phyloP scores from a whole-genome alignment of 495 filamentous ascomycete genomes.

The Trichoderma reesei region DNA sequence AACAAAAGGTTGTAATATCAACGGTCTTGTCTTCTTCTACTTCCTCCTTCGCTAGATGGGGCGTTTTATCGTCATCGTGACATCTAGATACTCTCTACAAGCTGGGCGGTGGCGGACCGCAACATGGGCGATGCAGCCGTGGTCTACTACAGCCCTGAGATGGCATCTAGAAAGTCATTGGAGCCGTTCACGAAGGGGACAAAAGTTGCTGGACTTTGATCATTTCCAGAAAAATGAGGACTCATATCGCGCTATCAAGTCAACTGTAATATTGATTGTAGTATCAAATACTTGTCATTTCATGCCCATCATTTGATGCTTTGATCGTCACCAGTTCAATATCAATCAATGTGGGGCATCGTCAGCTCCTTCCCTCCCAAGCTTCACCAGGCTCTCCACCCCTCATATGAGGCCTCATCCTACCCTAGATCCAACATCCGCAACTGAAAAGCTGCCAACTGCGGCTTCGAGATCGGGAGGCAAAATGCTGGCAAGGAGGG shows the following conservation, averaged over 20 bases:
- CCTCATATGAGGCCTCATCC: not conserved
- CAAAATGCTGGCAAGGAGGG: constrained; percentile 7
- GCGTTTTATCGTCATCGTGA: not conserved
- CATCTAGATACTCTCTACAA: not conserved
- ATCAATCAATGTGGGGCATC: not conserved
- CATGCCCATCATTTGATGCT: too few relatives aligned
- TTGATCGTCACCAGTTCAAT: too few relatives aligned
- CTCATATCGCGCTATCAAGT: too few relatives aligned
- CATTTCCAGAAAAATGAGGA: too few relatives aligned
- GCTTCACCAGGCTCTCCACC: not conserved
- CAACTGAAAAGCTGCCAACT: not conserved
- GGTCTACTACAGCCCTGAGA: too few relatives aligned
- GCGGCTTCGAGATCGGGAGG: not conserved
- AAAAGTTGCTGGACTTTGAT: too few relatives aligned
- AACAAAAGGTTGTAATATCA: not conserved
- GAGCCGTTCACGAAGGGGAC: too few relatives aligned
- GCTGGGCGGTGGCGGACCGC: not conserved
- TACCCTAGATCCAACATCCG: not conserved
- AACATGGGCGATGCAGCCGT: too few relatives aligned
- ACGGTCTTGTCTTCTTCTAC: not conserved
- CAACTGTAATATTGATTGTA: too few relatives aligned
- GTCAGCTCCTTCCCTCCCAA: not conserved
- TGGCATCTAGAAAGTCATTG: too few relatives aligned
- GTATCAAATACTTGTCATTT: too few relatives aligned
- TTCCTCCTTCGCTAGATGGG: not conserved